A percentile compares a stretch with the other conserved stretches of the same genome.
Conservation (phyloP, 2,329 filamentous ascomycete genomes). For the Aspergillus sp. region DNA sequence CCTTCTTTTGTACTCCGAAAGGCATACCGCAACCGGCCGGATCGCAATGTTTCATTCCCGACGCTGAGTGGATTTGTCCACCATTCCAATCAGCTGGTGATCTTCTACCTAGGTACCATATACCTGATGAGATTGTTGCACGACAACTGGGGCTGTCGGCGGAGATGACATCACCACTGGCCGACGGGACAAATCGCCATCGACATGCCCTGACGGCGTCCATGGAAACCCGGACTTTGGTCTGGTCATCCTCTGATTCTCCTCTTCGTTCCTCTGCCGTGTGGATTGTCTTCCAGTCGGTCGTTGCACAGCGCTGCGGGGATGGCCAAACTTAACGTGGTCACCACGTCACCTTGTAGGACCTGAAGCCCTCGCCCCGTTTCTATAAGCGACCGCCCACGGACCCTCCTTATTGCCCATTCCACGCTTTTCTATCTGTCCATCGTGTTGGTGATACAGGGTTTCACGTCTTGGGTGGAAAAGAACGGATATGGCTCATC, state of each 20-base stretch:
- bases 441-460: too few relatives aligned
- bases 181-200: neutral
- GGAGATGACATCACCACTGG: slow-evolving; percentile 10
- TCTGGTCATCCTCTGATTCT: too few relatives aligned
- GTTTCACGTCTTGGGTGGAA: too few relatives aligned
- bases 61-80: neutral
- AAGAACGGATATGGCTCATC: slow-evolving; percentile 10
- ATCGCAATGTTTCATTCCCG: neutral
- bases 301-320: neutral
- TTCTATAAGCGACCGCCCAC: too few relatives aligned
- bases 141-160: neutral
- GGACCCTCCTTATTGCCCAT: too few relatives aligned
- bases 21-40: neutral
- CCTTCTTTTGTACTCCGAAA: neutral
- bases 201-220: neutral
- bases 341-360: neutral
- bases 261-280: neutral
- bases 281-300: neutral
- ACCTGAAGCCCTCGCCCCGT: neutral
- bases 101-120: neutral
- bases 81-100: neutral
- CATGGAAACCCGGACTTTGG: neutral
- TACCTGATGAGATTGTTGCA: neutral
- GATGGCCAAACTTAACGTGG: neutral
- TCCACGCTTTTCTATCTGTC: too few relatives aligned